These are phyloP conservation scores for Mucor sp. DNA, from an alignment of 371 early-diverging fungal genomes.

Conservation along the genomic window DNA sequence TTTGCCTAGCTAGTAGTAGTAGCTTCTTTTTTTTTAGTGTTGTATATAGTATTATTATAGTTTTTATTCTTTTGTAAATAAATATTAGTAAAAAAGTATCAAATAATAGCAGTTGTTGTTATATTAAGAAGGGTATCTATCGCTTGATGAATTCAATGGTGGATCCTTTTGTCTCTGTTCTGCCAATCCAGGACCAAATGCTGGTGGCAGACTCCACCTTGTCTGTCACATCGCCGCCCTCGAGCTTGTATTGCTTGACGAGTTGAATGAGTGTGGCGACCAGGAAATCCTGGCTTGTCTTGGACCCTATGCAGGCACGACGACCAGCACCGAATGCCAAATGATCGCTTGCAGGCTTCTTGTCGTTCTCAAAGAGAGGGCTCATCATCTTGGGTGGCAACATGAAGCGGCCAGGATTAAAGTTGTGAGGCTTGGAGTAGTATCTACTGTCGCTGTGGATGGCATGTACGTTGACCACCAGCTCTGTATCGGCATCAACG, in stretches of 20 bases:
- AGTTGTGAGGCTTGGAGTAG: constrained; percentile 27
- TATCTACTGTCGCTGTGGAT: constrained; percentile 34
- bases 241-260: constrained; percentile 11
- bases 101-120: not conserved
- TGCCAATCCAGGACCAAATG: constrained; percentile 32
- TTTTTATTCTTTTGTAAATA: not conserved
- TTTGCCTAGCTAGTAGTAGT: not conserved
- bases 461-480: constrained; percentile 39
- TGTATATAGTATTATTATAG: not conserved
- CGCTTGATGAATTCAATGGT: constrained; percentile 22
- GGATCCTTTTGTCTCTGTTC: constrained; percentile 33
- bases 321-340: constrained; percentile 44
- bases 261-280: constrained; percentile 14
- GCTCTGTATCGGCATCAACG: constrained; percentile 28
- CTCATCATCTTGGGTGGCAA: constrained; percentile 16
- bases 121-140: not conserved
- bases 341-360: constrained; percentile 30
- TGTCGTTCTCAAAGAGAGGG: constrained; percentile 13
- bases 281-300: constrained; percentile 24
- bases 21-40: not conserved
- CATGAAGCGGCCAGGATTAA: constrained; percentile 31
- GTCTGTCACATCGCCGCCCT: constrained; percentile 24
- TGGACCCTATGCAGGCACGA: constrained; percentile 31
- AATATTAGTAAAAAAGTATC: not conserved
- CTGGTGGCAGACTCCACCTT: constrained; percentile 20